Conservation (phyloP, 2,329 filamentous ascomycete species). For the Talaromyces sp. region DNA sequence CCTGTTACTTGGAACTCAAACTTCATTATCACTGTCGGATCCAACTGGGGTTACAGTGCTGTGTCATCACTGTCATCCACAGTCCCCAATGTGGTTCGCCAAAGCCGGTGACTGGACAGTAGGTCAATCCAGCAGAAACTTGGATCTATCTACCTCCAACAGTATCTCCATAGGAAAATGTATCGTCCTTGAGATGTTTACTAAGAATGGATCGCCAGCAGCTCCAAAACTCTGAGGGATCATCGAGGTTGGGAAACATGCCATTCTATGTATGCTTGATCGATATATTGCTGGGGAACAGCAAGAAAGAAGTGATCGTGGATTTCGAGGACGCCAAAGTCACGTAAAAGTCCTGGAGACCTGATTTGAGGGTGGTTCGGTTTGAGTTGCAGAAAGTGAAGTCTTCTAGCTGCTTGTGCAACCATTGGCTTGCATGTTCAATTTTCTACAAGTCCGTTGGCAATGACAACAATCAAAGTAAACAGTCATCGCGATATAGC, state of each 20-base stretch:
- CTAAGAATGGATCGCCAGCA: constrained; percentile 3
- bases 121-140: no score
- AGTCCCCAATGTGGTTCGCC: not conserved
- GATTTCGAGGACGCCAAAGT: constrained; percentile 3
- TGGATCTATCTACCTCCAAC: not conserved
- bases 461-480: not conserved
- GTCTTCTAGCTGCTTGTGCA: not conserved
- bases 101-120: not conserved
- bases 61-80: not conserved
- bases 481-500: not conserved
- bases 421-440: no score
- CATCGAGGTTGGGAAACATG: constrained; percentile 1
- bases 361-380: constrained; percentile 7
- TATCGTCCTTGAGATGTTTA: constrained; percentile 5
- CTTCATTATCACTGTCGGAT: not conserved
- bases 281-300: not conserved
- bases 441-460: not conserved
- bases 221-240: no score
- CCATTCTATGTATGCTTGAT: constrained; percentile 8
- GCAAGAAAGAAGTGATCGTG: not conserved
- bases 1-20: not conserved
- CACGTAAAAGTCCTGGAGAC: not conserved
- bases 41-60: not conserved
- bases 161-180: not conserved
- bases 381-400: constrained; percentile 1